Base-by-base conservation (phyloP, 1,284 basidiomycete species). In the Somion occarium region DNA sequence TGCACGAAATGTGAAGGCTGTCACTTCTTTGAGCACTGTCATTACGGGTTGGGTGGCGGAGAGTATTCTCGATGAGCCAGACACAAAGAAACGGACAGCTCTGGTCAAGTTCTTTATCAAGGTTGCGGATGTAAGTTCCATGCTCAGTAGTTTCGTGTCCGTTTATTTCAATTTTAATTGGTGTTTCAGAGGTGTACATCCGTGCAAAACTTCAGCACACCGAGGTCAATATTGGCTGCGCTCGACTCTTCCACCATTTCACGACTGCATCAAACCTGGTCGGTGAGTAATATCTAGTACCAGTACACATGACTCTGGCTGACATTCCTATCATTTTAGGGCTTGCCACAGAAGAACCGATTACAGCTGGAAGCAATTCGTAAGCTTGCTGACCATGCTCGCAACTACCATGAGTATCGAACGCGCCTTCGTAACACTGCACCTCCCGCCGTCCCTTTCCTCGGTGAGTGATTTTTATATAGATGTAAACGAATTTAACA, bases 41-140 rank as follows among this genome's bases (percentile, higher is more conserved):
- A 86, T 94, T 58, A 98, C 94, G 1, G 91, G 93, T 4, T 98
- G 96, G 93, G 92, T 98, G 5, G 88, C 92, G 12, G 94, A 98
- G 70, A 87, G 87, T 57, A 94, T 99, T 58, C 69, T 99, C 46
- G 84, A 86, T 57, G 93, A 98, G 69, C 79, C 77, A 46, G 95
- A 98, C 69, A 78, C 85, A 58, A 96, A 95, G 80, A 92, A 88
- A 69, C 78, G 97, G 49, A 89, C 89, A 12, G 64, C 72, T 18
- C 69, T 95, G 59, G 80, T 98, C 64, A 98, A 98, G 69, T 98
- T 95, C 65, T 98, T 96, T 67, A 92, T 99, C 76, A 93, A 94
- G 67, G 78, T 98, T 45, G 92, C 94, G 19, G 92, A 97, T 68
- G 93, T 94, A 65, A 72, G 91, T 76, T 26, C 47, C 27, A 24